phyloP scores from a whole-genome alignment of 805 yeast species.

The Metschnikowia vanudenii region DNA sequence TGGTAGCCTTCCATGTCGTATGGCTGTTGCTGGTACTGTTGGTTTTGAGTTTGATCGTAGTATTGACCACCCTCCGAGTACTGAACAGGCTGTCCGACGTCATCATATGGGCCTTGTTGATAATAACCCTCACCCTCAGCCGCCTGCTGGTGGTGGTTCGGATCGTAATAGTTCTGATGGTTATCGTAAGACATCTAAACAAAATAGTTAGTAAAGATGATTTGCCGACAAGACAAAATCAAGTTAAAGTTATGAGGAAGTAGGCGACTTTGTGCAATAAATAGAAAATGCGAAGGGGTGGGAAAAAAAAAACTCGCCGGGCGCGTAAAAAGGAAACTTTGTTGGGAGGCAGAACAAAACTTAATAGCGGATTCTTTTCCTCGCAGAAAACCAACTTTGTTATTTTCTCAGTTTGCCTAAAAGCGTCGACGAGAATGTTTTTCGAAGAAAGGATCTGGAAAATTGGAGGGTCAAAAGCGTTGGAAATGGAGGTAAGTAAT shows the following conservation, averaged over 20 bases:
- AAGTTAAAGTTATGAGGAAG: background rate
- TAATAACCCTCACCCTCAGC: conserved; percentile 31
- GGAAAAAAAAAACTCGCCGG: background rate
- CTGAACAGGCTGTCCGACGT: conserved; percentile 29
- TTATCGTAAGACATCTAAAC: conserved; percentile 58
- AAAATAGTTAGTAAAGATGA: conserved; percentile 20
- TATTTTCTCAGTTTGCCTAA: too few species aligned
- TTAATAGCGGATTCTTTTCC: background rate
- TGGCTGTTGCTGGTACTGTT: conserved; percentile 50
- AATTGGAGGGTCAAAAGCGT: background rate
- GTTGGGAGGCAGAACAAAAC: conserved; percentile 1
- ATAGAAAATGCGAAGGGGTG: conserved; percentile 1
- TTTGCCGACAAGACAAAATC: conserved; percentile 6
- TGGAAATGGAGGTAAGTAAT: too few species aligned
- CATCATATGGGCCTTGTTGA: conserved; percentile 43
- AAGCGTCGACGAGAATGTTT: too few species aligned
- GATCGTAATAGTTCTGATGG: conserved; percentile 43
- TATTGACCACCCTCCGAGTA: conserved; percentile 43
- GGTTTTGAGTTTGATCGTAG: conserved; percentile 47
- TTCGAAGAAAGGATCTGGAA: background rate
- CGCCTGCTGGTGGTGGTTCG: conserved; percentile 27
- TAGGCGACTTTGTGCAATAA: background rate
- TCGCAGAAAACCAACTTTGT: background rate
- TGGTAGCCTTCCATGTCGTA: conserved; percentile 49
- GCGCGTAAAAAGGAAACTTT: background rate